Base-by-base conservation (phyloP, 192 early-diverging fungal species). In the Borealophlyctis nickersoniae region DNA sequence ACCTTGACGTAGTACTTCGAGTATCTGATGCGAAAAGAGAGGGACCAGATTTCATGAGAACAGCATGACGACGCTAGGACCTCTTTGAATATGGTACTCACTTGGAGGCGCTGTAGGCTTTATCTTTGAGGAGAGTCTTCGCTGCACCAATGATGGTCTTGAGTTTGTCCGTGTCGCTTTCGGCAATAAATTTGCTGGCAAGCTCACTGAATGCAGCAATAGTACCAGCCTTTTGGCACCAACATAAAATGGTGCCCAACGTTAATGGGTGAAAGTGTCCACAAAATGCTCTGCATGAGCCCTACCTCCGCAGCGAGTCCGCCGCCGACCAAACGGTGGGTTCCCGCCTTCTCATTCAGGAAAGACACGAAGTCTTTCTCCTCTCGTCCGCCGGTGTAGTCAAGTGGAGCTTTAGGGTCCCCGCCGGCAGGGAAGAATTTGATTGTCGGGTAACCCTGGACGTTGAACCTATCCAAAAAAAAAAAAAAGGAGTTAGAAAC, bases 1-100 rank as follows among this genome's bases (percentile, higher is more conserved):
- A 92, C 86, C 73, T 95, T 97, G 69, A 77, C 72, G 66, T 98
- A 98, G 81, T 94, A 96, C 50, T 81, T 75, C 31, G 93, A 88
- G 67, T 80, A 87, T 22, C 67, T 77, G 66, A 66, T 64, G 64
- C 58, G 60, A 55, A n/a, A n/a, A n/a, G n/a, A n/a, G n/a, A n/a
- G n/a, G n/a, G n/a, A n/a, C n/a, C n/a, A n/a, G n/a, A n/a, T n/a
- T n/a, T n/a, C n/a, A n/a, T n/a, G n/a, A n/a, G n/a, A n/a, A n/a
- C n/a, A n/a, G n/a, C n/a, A n/a, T n/a, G n/a, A n/a, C n/a, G n/a
- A n/a, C n/a, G n/a, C n/a, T n/a, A n/a, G n/a, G n/a, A n/a, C n/a
- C n/a, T n/a, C n/a, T n/a, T n/a, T n/a, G n/a, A n/a, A n/a, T n/a
- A n/a, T n/a, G 32, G 23, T 3, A 30, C 29, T 49, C 22, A 31